Conservation (phyloP, 345 rosid genomes). For the Capsella bursapastoris region DNA sequence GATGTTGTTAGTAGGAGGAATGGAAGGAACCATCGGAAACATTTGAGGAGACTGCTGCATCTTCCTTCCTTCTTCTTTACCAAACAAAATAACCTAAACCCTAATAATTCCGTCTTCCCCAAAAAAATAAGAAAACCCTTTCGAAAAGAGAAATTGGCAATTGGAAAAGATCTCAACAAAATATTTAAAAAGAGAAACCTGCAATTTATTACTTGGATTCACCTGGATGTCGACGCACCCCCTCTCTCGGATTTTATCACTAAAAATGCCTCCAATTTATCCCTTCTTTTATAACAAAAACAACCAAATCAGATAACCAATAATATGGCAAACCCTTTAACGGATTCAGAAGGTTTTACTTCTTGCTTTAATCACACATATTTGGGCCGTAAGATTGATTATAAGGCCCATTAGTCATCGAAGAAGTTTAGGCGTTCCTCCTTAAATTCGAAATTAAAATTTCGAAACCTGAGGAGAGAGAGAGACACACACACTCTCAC, state of each 20-base stretch:
- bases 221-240: slow-evolving; percentile 20
- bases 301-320: no score
- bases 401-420: background rate
- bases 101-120: slow-evolving; percentile 24
- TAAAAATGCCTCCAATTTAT: background rate
- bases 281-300: background rate
- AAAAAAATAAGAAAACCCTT: background rate
- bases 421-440: background rate
- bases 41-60: slow-evolving; percentile 93
- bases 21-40: slow-evolving; percentile 69
- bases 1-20: slow-evolving; percentile 72
- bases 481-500: no score
- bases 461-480: background rate
- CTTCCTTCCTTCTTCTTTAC: slow-evolving; percentile 35
- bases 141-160: slow-evolving; percentile 1
- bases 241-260: slow-evolving; percentile 32
- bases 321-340: background rate
- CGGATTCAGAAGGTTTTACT: background rate
- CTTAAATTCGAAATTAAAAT: background rate
- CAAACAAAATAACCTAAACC: slow-evolving; percentile 24
- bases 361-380: background rate
- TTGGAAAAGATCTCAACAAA: background rate
- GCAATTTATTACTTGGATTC: slow-evolving; percentile 25
- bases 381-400: slow-evolving; percentile 2
- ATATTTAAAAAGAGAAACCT: slow-evolving; percentile 33